Conservation (phyloP, 2,329 filamentous ascomycete species). For the Verticillium longisporum region DNA sequence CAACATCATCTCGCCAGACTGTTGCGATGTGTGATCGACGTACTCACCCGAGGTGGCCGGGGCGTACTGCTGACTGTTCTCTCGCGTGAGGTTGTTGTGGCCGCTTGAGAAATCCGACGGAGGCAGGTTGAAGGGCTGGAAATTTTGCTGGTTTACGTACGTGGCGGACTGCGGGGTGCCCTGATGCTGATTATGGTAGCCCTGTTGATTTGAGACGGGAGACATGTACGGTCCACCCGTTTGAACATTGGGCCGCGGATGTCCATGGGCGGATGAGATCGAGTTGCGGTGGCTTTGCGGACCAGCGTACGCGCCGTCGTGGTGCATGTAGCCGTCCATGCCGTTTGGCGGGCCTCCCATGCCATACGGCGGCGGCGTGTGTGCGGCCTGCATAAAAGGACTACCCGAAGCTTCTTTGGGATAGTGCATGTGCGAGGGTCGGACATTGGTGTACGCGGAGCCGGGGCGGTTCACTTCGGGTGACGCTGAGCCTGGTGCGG, state of each 20-base stretch:
- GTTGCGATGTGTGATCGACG: constrained; percentile 31
- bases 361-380: constrained; percentile 30
- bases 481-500: constrained; percentile 34
- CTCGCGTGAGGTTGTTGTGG: constrained; percentile 19
- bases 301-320: constrained; percentile 27
- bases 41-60: constrained; percentile 35
- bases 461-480: constrained; percentile 39
- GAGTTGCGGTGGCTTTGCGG: constrained; percentile 19
- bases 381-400: constrained; percentile 39
- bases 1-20: constrained; percentile 49
- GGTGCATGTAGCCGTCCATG: constrained; percentile 35
- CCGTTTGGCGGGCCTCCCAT: constrained; percentile 24
- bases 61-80: constrained; percentile 28
- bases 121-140: constrained; percentile 56
- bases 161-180: constrained; percentile 36
- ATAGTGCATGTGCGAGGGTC: constrained; percentile 33
- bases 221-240: constrained; percentile 44
- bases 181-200: constrained; percentile 38
- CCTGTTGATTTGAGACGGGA: constrained; percentile 42
- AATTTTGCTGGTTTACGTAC: constrained; percentile 55
- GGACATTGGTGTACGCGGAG: constrained; percentile 32
- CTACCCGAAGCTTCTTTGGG: constrained; percentile 35
- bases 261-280: constrained; percentile 33
- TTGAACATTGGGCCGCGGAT: constrained; percentile 39
- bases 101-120: constrained; percentile 46